Evolutionary conservation across 108 stramenopile genomes (phyloP), one percentile per base, ranked within the genome.

Genomic region (Stephanodiscus minutulus): DNA sequence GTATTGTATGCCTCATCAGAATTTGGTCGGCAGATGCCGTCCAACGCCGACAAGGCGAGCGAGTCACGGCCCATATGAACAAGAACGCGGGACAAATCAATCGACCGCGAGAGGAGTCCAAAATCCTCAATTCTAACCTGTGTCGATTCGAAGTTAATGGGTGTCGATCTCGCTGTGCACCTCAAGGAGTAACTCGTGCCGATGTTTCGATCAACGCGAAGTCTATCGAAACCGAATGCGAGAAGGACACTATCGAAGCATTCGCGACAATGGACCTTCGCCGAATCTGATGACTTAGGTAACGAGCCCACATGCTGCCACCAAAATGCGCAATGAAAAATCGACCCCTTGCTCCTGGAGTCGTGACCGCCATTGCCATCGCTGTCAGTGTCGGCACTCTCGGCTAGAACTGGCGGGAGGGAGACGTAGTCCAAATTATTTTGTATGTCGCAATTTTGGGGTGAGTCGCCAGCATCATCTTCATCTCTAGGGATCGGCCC

Each of bases 21-120:
- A 36, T 48, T 21, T 36, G 50, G 31, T 17, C 56, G 29, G 39
- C 44, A 64, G 10, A 41, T 24, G 17, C 43, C 25, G 28, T 22
- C 31, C 27, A 73, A 17, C 18, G 68, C 55, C 12, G 35, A 25
- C 41, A 80, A 52, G 31, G 63, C 72, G 27, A 73, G 55, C 37
- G 79, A 68, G 50, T 54, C 72, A 12, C 57, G 79, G 10, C 79
- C 79, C 72, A 80, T 69, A 31, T 80, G 79, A 44, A 73, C 44
- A 37, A 66, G 68, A 35, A 68, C 48, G 27, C 72, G 66, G 12
- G 47, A 80, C 35, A 80, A 62, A 59, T 80, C 79, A 28, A 80
- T 36, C 25, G 64, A 28, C 28, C 79, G 60, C 11, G 67, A 58
- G n/a, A 50, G 18, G 20, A 68, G 59, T 37, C 69, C 25, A 13